Evolutionary conservation across 2,329 filamentous ascomycete genomes (phyloP), one percentile per base, ranked within the genome.

Genomic region (Hymenoscyphus fructigenus): DNA sequence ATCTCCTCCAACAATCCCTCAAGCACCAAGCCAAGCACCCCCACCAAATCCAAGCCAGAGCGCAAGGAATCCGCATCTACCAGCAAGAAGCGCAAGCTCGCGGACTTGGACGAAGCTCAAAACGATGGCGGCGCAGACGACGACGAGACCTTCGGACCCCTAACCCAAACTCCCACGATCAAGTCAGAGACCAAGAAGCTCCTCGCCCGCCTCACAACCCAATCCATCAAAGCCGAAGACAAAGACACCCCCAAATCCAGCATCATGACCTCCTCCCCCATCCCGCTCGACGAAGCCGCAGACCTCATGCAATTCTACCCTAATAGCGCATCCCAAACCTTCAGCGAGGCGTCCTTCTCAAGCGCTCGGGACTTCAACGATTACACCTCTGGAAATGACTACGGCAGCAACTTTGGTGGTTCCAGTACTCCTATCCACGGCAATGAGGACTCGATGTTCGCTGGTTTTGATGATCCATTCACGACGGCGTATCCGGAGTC

Each of bases 1-100:
- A 83, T 88, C 62, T 60, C 69, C 10, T 60, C 72, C 59, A 73
- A 71, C 44, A 58, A n/a, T n/a, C n/a, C 47, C 14, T 58, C 47
- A 58, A 62, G 3, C 59, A 66, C 14, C 41, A 68, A 57, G 34
- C 15, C 28, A 20, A 20, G 17, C 23, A 57, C 57, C 34, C 59
- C 44, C 6, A 20, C 44, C 14, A 34, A 50, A n/a, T 61, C 59
- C 6, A 29, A 50, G 41, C 17, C 41, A 36, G 28, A 55, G 12
- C 44, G 28, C 10, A 53, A 23, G 47, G 17, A 44, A 41, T 23
- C 50, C 29, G 2, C 32, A 41, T 41, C 50, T 1, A 23, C 20
- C n/a, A 44, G 23, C 26, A 61, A 61, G 50, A 61, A 57, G n/a
- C 47, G 60, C n/a, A 61, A 61, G 60, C 32, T 61, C 5, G 47